Conservation (phyloP, 768 basidiomycete species). For the Thelephora ganbajun region DNA sequence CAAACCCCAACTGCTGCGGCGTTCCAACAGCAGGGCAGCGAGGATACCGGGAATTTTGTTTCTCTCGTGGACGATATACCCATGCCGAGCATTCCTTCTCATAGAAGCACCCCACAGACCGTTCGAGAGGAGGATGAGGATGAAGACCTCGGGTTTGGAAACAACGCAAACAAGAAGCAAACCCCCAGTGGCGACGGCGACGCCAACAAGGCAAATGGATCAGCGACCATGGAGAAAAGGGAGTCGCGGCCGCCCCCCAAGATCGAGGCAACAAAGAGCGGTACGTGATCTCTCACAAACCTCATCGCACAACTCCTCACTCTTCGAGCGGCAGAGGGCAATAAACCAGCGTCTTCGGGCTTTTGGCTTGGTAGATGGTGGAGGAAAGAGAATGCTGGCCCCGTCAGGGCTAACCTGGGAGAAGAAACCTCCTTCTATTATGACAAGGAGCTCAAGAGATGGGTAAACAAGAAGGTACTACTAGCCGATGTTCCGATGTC, state of each 20-base stretch:
- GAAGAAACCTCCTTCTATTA: slow-evolving; percentile 86
- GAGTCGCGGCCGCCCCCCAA: slow-evolving; percentile 7
- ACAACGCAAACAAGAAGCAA: slow-evolving; percentile 29
- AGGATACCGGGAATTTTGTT: slow-evolving; percentile 52
- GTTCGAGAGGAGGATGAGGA: slow-evolving; percentile 37
- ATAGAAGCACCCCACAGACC: slow-evolving; percentile 5
- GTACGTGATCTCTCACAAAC: slow-evolving; percentile 12
- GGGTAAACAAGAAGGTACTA: slow-evolving; percentile 88
- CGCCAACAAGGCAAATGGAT: slow-evolving; percentile 4
- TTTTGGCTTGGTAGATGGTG: slow-evolving; percentile 81
- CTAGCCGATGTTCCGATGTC: background rate
- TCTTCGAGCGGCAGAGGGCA: slow-evolving; percentile 9
- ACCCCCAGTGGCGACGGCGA: background rate
- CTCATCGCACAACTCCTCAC: background rate
- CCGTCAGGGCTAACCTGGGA: slow-evolving; percentile 85
- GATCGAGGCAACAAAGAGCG: slow-evolving; percentile 17
- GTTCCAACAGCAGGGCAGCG: slow-evolving; percentile 28
- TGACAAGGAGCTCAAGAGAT: slow-evolving; percentile 88
- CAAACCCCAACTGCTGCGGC: slow-evolving; percentile 57
- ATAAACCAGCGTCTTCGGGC: slow-evolving; percentile 21
- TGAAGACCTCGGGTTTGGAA: slow-evolving; percentile 85
- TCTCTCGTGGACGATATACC: slow-evolving; percentile 65
- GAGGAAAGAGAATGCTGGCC: slow-evolving; percentile 54
- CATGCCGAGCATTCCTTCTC: slow-evolving; percentile 16
- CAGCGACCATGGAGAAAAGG: slow-evolving; percentile 8